phyloP scores from a whole-genome alignment of 192 early-diverging fungal genomes.

The Irineochytrium annulatum region DNA sequence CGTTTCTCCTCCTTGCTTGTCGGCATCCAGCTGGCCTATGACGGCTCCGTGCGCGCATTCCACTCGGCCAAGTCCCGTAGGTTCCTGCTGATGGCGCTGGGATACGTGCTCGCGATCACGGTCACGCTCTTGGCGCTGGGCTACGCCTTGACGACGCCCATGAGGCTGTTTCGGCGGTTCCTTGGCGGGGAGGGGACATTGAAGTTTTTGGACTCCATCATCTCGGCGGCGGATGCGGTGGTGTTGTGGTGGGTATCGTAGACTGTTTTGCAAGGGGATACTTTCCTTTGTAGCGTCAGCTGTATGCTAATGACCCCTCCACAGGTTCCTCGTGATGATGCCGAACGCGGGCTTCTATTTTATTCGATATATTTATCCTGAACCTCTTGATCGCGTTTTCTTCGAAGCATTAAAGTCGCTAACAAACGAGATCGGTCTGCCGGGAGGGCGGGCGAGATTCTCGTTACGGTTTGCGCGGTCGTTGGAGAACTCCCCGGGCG shows the following conservation, averaged over 20 bases:
- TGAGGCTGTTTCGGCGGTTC: background rate
- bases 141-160: background rate
- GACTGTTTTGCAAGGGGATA: too few species aligned
- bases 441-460: background rate
- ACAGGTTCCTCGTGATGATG: constrained; percentile 3
- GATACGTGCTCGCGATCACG: background rate
- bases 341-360: constrained; percentile 1
- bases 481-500: background rate
- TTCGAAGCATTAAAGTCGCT: background rate
- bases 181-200: background rate
- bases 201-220: background rate
- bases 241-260: too few species aligned
- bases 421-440: background rate
- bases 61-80: background rate
- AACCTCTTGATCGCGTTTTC: background rate
- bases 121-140: background rate
- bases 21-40: background rate
- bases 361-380: background rate
- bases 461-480: background rate
- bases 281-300: too few species aligned
- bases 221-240: background rate
- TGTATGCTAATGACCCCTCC: too few species aligned
- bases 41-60: background rate
- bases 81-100: background rate
- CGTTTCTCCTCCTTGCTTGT: background rate